Evolutionary conservation across 305 asterid species (phyloP).

Genomic region (Solanum hybrid): DNA sequence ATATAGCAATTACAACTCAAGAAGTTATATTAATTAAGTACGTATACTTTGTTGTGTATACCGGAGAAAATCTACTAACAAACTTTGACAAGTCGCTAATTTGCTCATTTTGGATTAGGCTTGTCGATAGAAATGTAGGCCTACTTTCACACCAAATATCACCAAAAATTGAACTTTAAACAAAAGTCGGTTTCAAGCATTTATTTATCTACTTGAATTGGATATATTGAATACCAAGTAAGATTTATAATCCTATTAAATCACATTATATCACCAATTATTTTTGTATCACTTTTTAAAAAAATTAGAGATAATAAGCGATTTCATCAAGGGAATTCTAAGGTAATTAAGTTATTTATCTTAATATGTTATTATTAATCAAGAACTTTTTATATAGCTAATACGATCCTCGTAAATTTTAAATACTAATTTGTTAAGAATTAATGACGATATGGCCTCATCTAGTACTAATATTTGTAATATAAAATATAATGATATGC

Average conservation of each 20-base stretch:
- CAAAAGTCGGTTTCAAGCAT: background rate
- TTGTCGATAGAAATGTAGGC: background rate
- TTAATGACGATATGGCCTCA: background rate
- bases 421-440: background rate
- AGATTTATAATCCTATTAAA: background rate
- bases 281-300: background rate
- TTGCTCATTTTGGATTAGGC: background rate
- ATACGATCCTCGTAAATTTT: background rate
- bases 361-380: background rate
- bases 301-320: background rate
- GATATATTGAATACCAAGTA: background rate
- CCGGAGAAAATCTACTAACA: too few species aligned
- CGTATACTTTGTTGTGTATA: background rate
- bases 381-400: background rate
- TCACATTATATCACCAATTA: background rate
- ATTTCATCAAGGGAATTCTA: background rate
- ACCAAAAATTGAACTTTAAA: background rate
- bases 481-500: background rate
- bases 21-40: background rate
- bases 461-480: background rate
- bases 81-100: background rate
- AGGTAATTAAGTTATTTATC: background rate
- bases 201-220: background rate
- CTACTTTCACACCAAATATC: too few species aligned
- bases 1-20: background rate